Evolutionary conservation across 192 early-diverging fungal genomes (phyloP).

Genomic region (Coemansia sp.): DNA sequence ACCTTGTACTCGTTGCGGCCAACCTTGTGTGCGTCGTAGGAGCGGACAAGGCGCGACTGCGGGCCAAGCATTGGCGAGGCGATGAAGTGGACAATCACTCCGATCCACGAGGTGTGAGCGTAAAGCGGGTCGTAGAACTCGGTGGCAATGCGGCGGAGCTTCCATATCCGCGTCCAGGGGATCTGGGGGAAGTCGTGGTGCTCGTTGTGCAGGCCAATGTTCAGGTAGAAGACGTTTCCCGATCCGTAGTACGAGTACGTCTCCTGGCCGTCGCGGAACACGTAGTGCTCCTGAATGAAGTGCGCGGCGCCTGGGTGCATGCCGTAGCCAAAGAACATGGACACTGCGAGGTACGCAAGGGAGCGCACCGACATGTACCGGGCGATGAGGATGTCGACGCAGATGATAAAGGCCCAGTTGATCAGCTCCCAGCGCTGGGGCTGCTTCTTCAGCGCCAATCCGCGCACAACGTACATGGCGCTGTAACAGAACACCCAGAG

Average conservation of each 20-base stretch:
- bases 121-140: constrained; percentile 89
- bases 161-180: constrained; percentile 83
- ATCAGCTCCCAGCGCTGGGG: constrained; percentile 74
- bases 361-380: constrained; percentile 63
- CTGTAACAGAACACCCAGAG: constrained; percentile 84
- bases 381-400: constrained; percentile 59
- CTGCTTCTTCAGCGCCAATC: constrained; percentile 61
- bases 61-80: constrained; percentile 72
- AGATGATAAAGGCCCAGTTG: constrained; percentile 66
- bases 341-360: constrained; percentile 66
- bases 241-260: constrained; percentile 96
- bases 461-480: constrained; percentile 79
- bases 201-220: constrained; percentile 97
- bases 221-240: constrained; percentile 83
- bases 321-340: constrained; percentile 81
- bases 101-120: constrained; percentile 83
- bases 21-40: constrained; percentile 68
- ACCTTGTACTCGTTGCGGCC: constrained; percentile 66
- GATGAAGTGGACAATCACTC: constrained; percentile 81
- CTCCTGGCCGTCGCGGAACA: constrained; percentile 89
- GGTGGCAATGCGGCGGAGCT: constrained; percentile 73
- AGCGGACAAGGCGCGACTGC: constrained; percentile 75
- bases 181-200: constrained; percentile 94
- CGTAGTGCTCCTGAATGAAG: constrained; percentile 97
- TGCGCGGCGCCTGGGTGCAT: constrained; percentile 93